A percentile compares a stretch with the other conserved stretches of the same genome.
These are phyloP conservation scores for Brassica incana DNA, from an alignment of 345 rosid species.

Conservation along the genomic window DNA sequence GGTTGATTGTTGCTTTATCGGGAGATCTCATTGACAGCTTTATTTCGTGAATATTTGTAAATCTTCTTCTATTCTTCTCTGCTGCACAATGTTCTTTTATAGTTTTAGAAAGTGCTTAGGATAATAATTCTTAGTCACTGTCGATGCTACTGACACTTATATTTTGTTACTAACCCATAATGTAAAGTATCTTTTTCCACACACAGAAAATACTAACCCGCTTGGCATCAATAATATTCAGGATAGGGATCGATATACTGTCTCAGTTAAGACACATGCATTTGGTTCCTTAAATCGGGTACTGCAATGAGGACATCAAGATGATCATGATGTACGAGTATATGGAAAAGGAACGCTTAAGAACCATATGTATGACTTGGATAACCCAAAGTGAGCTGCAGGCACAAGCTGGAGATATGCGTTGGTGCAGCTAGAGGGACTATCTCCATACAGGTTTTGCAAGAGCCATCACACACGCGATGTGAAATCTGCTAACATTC, in stretches of 20 bases:
- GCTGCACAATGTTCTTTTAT: background rate
- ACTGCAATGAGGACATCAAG: background rate
- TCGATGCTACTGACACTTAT: background rate
- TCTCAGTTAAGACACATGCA: background rate
- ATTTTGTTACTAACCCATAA: background rate
- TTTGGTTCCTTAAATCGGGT: background rate
- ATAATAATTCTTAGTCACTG: background rate
- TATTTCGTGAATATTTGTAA: constrained; percentile 51
- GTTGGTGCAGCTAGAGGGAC: too few species aligned
- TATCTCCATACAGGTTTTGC: too few species aligned
- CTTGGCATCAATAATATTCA: background rate
- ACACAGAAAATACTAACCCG: background rate
- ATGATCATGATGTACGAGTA: background rate
- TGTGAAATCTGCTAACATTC: background rate
- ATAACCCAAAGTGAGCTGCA: too few species aligned
- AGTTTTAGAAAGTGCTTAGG: background rate
- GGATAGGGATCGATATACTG: background rate
- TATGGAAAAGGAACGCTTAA: background rate
- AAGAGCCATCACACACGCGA: too few species aligned
- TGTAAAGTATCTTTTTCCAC: background rate
- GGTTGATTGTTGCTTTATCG: constrained; percentile 69
- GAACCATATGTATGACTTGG: background rate
- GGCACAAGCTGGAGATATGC: too few species aligned
- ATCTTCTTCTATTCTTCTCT: background rate
- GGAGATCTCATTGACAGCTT: constrained; percentile 74